Conservation (phyloP, 257 asterid species). For the Craterostigma plantagineum region DNA sequence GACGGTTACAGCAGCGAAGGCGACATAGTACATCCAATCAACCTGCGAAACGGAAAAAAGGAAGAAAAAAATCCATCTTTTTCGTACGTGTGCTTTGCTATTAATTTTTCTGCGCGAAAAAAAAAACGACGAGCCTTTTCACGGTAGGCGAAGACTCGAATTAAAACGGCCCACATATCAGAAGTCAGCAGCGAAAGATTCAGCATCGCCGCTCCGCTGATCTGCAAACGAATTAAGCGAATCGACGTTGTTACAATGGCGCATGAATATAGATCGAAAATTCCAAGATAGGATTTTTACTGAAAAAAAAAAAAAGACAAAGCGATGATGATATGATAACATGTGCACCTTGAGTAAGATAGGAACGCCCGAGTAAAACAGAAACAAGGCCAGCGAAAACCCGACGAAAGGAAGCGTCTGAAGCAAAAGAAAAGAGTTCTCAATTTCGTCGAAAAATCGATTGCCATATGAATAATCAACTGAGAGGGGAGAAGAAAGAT, state of each 20-base stretch:
- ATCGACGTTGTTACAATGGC: too few species aligned
- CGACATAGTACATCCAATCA: slow-evolving; percentile 85
- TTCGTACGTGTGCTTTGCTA: too few species aligned
- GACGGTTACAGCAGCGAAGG: slow-evolving; percentile 59
- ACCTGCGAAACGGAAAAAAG: slow-evolving; percentile 40
- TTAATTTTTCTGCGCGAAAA: not conserved
- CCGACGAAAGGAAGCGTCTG: slow-evolving; percentile 80
- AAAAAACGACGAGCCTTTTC: too few species aligned
- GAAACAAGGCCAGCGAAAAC: slow-evolving; percentile 74
- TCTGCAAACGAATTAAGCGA: slow-evolving; percentile 23
- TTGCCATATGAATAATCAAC: too few species aligned
- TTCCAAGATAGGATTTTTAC: too few species aligned
- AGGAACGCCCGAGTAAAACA: slow-evolving; percentile 77
- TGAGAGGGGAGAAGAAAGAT: too few species aligned
- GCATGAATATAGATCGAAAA: too few species aligned
- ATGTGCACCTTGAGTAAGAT: slow-evolving; percentile 53
- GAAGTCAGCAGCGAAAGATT: slow-evolving; percentile 82
- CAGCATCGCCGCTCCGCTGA: slow-evolving; percentile 81
- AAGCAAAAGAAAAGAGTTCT: slow-evolving; percentile 12
- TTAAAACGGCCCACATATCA: slow-evolving; percentile 93
- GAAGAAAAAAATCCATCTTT: too few species aligned
- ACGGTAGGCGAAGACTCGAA: slow-evolving; percentile 78
- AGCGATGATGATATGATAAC: too few species aligned
- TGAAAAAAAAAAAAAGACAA: too few species aligned
- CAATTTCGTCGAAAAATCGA: too few species aligned